Percentiles rank a stretch among this genome's conserved stretches.
Evolutionary conservation across 345 rosid genomes (phyloP).

Genomic region (Citropsis articulata): DNA sequence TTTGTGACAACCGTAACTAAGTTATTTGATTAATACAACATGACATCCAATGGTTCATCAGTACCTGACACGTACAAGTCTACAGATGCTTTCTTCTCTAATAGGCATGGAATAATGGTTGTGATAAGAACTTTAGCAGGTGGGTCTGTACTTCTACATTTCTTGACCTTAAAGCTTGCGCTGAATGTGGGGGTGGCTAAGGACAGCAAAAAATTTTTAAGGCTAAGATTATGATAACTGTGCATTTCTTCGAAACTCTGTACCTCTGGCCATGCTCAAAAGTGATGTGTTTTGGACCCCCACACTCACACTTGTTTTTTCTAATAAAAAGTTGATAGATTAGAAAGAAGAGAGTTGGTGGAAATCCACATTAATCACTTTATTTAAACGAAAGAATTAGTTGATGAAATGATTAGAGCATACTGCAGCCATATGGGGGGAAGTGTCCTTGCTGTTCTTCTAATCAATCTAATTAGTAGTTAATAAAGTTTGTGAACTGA

Average conservation of each 20-base stretch:
- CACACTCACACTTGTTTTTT: not conserved
- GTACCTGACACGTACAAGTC: not conserved
- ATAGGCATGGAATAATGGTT: slow-evolving; percentile 20
- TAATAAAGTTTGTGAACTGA: not conserved
- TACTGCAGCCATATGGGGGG: slow-evolving; percentile 8
- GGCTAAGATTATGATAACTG: slow-evolving; percentile 16
- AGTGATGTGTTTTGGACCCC: slow-evolving; percentile 26
- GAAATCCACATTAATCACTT: slow-evolving; percentile 8
- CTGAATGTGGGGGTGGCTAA: slow-evolving; percentile 16
- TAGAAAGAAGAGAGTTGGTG: slow-evolving; percentile 21
- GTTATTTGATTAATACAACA: not conserved
- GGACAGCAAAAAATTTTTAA: not conserved
- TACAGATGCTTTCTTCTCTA: slow-evolving; percentile 10
- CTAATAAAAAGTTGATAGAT: slow-evolving; percentile 7
- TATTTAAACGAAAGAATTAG: not conserved
- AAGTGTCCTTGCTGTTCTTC: not conserved
- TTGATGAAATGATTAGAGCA: slow-evolving; percentile 11
- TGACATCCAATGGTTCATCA: not conserved
- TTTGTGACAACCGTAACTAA: not conserved
- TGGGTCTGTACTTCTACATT: slow-evolving; percentile 26
- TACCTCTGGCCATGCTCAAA: slow-evolving; percentile 22
- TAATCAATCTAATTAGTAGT: slow-evolving; percentile 15
- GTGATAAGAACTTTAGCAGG: slow-evolving; percentile 14
- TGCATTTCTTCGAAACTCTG: slow-evolving; percentile 13
- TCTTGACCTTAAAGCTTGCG: slow-evolving; percentile 25